These are phyloP conservation scores for Eutrema salsugineum DNA, from an alignment of 441 rosid genomes.

Conservation along the genomic window DNA sequence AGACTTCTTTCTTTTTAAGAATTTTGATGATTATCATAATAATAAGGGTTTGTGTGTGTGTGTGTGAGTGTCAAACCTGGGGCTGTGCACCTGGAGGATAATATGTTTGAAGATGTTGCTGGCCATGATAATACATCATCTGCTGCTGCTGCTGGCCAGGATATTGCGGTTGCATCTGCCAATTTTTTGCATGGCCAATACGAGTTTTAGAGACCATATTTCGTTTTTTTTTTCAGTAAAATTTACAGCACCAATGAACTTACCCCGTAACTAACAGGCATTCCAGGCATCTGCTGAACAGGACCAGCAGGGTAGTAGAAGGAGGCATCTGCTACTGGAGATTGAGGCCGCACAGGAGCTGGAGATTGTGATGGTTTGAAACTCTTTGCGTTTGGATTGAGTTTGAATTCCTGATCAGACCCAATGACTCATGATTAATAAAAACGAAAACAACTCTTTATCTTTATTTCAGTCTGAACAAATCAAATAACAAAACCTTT, in stretches of 20 bases:
- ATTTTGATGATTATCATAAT: neutral
- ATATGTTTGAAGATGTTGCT: constrained; percentile 54
- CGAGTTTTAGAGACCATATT: neutral
- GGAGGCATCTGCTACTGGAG: constrained; percentile 68
- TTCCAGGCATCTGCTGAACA: constrained; percentile 63
- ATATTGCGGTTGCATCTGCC: constrained; percentile 65
- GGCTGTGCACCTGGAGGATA: constrained; percentile 68
- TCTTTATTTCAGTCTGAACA: constrained; percentile 15
- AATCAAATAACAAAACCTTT: constrained; percentile 47
- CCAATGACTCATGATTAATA: constrained; percentile 2
- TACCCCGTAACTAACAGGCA: constrained; percentile 82
- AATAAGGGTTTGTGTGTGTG: neutral
- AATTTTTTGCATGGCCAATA: neutral
- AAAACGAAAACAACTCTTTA: neutral
- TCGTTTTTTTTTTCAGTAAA: neutral
- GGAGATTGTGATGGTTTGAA: constrained; percentile 65
- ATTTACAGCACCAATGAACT: constrained; percentile 22
- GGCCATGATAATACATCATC: constrained; percentile 47
- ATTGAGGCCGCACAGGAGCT: constrained; percentile 59
- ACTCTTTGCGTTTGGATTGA: constrained; percentile 94
- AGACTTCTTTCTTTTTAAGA: neutral
- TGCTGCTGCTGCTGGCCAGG: constrained; percentile 76
- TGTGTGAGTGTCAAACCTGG: constrained; percentile 46
- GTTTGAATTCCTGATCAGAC: constrained; percentile 79
- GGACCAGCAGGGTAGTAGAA: constrained; percentile 58